These are phyloP conservation scores for Phialophora expanda DNA, from an alignment of 2,329 filamentous ascomycete species.

Conservation along the genomic window DNA sequence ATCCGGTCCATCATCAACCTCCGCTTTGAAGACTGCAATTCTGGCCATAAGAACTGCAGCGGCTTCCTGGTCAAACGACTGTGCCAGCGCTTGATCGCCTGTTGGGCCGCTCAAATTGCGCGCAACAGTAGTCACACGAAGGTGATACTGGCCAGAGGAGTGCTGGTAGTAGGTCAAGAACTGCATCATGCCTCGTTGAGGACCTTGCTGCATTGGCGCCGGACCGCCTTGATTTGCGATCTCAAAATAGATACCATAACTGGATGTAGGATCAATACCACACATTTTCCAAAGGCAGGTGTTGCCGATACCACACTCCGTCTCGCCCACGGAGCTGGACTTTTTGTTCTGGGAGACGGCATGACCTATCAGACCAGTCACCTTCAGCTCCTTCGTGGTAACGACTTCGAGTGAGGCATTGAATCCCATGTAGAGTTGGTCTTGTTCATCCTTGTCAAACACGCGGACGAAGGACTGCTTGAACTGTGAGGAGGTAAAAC, in stretches of 20 bases:
- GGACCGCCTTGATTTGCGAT: constrained; percentile 92
- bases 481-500: constrained; percentile 99
- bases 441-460: constrained; percentile 94
- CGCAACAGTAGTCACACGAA: constrained; percentile 92
- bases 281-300: constrained; percentile 99
- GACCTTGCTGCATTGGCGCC: constrained; percentile 79
- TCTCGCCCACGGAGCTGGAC: constrained; percentile 94
- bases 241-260: constrained; percentile 97
- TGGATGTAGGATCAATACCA: constrained; percentile 89
- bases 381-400: constrained; percentile 97
- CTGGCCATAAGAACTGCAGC: constrained; percentile 98
- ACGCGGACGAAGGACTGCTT: constrained; percentile 97
- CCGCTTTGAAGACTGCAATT: constrained; percentile 98
- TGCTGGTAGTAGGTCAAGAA: constrained; percentile 99
- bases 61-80: constrained; percentile 97
- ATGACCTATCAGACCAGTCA: constrained; percentile 95
- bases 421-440: constrained; percentile 97
- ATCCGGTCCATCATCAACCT: constrained; percentile 98
- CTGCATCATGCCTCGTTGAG: constrained; percentile 94
- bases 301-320: constrained; percentile 96
- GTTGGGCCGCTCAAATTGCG: constrained; percentile 90
- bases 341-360: constrained; percentile 98
- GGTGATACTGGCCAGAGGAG: constrained; percentile 92
- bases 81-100: constrained; percentile 90
- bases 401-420: constrained; percentile 94